Conservation (phyloP, 23 red algal genomes). For the Rhodosorus marinus region DNA sequence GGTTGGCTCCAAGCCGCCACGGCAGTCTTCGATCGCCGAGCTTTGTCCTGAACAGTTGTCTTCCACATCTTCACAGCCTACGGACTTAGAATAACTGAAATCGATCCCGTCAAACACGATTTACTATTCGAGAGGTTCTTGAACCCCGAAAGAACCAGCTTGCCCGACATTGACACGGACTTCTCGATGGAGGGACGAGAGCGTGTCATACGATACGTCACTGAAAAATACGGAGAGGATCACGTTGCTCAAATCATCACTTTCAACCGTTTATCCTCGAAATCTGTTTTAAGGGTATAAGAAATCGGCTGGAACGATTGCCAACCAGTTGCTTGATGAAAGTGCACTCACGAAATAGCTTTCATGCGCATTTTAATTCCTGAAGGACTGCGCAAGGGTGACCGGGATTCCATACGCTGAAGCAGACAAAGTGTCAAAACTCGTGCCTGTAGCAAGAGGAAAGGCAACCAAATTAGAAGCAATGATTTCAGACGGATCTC, state of each 20-base stretch:
- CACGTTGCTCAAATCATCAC: conserved; percentile 91
- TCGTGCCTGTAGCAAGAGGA: conserved; percentile 63
- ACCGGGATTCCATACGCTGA: conserved; percentile 42
- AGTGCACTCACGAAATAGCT: too few species aligned
- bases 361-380: too few species aligned
- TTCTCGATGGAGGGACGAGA: conserved; percentile 74
- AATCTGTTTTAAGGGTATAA: too few species aligned
- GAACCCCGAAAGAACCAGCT: conserved; percentile 66
- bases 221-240: conserved; percentile 40
- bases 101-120: conserved; percentile 72
- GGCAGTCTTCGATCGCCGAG: too few species aligned
- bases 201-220: conserved; percentile 67
- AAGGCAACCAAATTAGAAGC: conserved; percentile 45
- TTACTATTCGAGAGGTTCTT: conserved; percentile 93
- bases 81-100: conserved; percentile 61
- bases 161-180: conserved; percentile 95
- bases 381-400: conserved; percentile 84
- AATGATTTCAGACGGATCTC: conserved; percentile 26
- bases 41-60: too few species aligned
- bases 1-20: too few species aligned
- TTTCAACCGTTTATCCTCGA: conserved; percentile 73
- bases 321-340: too few species aligned
- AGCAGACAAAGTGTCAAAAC: conserved; percentile 71
- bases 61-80: too few species aligned
- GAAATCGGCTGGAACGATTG: too few species aligned